Evolutionary conservation across 306 rosid species (phyloP).

Genomic region (Inga laurina): DNA sequence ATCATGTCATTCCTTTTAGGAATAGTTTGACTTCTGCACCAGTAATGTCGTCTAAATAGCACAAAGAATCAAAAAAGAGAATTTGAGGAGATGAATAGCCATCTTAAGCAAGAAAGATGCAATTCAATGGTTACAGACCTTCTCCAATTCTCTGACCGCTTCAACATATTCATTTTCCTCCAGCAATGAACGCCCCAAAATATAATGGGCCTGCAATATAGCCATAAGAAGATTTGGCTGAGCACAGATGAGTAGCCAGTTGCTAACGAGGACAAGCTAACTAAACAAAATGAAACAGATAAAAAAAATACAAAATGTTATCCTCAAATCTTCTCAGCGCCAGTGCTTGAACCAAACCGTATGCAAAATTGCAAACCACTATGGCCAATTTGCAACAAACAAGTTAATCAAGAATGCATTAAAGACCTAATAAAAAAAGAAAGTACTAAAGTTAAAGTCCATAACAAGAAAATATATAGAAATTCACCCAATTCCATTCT

Average conservation of each 20-base stretch:
- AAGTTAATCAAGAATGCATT: background rate
- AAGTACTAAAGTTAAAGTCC: background rate
- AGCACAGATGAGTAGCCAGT: background rate
- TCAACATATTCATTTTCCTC: conserved; percentile 51
- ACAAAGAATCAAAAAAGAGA: background rate
- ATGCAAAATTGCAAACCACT: conserved; percentile 6
- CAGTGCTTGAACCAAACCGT: background rate
- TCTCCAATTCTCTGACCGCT: conserved; percentile 75
- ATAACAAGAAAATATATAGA: background rate
- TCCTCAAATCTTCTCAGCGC: background rate
- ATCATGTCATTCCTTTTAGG: background rate
- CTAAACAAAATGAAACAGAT: conserved; percentile 7
- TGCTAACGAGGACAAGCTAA: background rate
- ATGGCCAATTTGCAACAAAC: background rate
- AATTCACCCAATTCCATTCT: background rate
- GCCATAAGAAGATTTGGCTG: conserved; percentile 24
- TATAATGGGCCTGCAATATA: conserved; percentile 74
- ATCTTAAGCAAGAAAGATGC: conserved; percentile 19
- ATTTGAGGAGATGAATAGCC: background rate
- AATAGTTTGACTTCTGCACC: background rate
- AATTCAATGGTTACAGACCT: conserved; percentile 50
- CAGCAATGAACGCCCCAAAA: conserved; percentile 85
- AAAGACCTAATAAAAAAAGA: no score
- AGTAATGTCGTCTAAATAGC: background rate
- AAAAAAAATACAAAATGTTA: conserved; percentile 12